Base-by-base conservation (phyloP, 2,329 filamentous ascomycete species). In the Lachnellula hyalina region DNA sequence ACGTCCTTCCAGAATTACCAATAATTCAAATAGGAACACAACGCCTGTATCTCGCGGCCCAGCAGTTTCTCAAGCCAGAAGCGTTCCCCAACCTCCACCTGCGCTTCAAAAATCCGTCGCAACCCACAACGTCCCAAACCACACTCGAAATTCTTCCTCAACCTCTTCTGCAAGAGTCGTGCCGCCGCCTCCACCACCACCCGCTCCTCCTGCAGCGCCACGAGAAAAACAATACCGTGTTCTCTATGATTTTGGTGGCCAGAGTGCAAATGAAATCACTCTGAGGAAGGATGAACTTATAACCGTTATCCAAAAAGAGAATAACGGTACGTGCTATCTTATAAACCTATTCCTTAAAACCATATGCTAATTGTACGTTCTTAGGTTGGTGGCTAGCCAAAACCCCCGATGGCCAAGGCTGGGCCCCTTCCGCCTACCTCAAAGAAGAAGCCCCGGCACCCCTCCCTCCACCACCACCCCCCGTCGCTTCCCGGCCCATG, bases 331-430 rank as follows among this genome's bases (percentile, higher is more conserved):
- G 86, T 71, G 7, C 46, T 36, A 45, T 15, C 44, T 52, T 51
- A 5, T 25, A 9, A 15, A 41, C 34, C 25, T 9, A 38, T 48
- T 25, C 6, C 25, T 19, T 53, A 47, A 53, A 23, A 5, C 9
- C 15, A 57, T 12, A 21, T 55, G 73, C 77, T 70, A 79, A 28
- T 8, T 61, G 52, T 6, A 5, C n/a, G 42, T 34, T 15, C 42
- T 40, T 63, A 96, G 93, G 94, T 51, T 99, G 94, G 94, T 97
- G 93, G 93, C 79, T 97, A 47, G 94, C 87, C 60, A 93, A 90
- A 76, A 89, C 86, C 59, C 73, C 62, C 5, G 63, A 64, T 4
- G 82, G 83, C n/a, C 90, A 94, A 72, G 94, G 91, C 50, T 99
- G 94, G 94, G 84, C 94, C 3, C 94, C 94, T 0, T 89, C 92